Percentiles rank a stretch among this genome's conserved stretches.
phyloP scores from a whole-genome alignment of 495 filamentous ascomycete species.

The Penicillium salamii region DNA sequence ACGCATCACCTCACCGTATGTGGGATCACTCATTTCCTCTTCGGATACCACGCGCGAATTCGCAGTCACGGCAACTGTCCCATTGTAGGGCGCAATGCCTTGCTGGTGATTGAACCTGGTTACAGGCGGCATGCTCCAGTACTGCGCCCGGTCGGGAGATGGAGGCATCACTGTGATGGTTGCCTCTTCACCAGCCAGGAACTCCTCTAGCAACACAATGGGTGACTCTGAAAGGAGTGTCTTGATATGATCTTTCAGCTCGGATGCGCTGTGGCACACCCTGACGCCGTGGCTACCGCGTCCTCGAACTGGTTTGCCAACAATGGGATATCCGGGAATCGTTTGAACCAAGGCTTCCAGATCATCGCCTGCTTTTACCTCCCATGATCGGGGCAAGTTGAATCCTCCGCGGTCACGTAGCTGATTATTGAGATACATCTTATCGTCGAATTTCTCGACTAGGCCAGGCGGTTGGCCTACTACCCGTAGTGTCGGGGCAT shows the following conservation, averaged over 20 bases:
- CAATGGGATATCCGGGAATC: conserved; percentile 23
- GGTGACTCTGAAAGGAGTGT: conserved; percentile 26
- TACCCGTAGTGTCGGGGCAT: conserved; percentile 18
- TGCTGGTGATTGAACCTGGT: conserved; percentile 35
- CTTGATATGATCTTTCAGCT: conserved; percentile 23
- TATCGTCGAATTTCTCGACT: conserved; percentile 40
- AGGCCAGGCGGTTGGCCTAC: conserved; percentile 35
- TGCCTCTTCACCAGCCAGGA: conserved; percentile 36
- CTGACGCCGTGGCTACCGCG: conserved; percentile 36
- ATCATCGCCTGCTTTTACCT: conserved; percentile 5
- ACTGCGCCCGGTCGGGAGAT: conserved; percentile 8
- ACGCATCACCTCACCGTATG: conserved; percentile 19
- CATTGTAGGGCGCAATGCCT: conserved; percentile 35
- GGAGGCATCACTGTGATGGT: conserved; percentile 44
- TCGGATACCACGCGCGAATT: conserved; percentile 26
- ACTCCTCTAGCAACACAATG: conserved; percentile 35
- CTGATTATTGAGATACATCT: conserved; percentile 33
- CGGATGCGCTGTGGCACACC: conserved; percentile 19
- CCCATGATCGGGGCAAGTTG: conserved; percentile 22
- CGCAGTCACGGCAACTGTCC: conserved; percentile 30
- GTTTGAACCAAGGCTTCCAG: conserved; percentile 7
- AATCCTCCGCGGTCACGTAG: conserved; percentile 16
- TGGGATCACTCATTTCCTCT: conserved; percentile 15
- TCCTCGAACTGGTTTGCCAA: conserved; percentile 30
- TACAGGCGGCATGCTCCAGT: conserved; percentile 35